A percentile compares a stretch with the other conserved stretches of the same genome.
These are phyloP conservation scores for Phytophthora constricta DNA, from an alignment of 352 stramenopile species.

Conservation along the genomic window DNA sequence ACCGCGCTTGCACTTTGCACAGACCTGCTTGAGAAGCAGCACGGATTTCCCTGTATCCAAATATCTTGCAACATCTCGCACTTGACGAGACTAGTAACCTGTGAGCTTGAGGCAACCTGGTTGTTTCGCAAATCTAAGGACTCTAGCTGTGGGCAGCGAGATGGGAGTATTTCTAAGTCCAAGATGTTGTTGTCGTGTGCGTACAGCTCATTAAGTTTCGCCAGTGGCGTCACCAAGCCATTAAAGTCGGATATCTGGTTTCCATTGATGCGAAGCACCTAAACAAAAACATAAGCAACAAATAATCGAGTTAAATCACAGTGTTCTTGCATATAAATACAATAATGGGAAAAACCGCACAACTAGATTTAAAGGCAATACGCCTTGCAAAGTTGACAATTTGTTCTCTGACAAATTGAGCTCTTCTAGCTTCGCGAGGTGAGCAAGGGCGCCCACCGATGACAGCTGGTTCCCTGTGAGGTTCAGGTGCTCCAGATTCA, in stretches of 20 bases:
- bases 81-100: constrained; percentile 33
- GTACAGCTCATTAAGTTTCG: constrained; percentile 73
- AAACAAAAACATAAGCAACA: too few relatives aligned
- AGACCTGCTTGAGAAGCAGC: constrained; percentile 59
- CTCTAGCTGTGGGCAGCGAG: constrained; percentile 58
- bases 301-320: too few relatives aligned
- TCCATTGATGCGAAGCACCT: constrained; percentile 59
- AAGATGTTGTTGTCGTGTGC: constrained; percentile 58
- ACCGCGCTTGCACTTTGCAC: neutral
- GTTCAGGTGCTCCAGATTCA: constrained; percentile 68
- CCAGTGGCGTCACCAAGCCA: constrained; percentile 40
- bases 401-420: constrained; percentile 72
- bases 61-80: constrained; percentile 58
- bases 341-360: too few relatives aligned
- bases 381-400: constrained; percentile 53
- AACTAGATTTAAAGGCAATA: constrained; percentile 58
- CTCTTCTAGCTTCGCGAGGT: constrained; percentile 77
- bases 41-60: constrained; percentile 76
- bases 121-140: constrained; percentile 82
- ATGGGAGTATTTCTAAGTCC: constrained; percentile 39
- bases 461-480: constrained; percentile 65
- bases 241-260: constrained; percentile 57
- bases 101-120: constrained; percentile 32
- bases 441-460: constrained; percentile 60
- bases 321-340: too few relatives aligned